Percentiles rank a stretch among this genome's conserved stretches.
phyloP scores from a whole-genome alignment of 2,329 filamentous ascomycete genomes.

The Ophiostoma novo-ulmi region DNA sequence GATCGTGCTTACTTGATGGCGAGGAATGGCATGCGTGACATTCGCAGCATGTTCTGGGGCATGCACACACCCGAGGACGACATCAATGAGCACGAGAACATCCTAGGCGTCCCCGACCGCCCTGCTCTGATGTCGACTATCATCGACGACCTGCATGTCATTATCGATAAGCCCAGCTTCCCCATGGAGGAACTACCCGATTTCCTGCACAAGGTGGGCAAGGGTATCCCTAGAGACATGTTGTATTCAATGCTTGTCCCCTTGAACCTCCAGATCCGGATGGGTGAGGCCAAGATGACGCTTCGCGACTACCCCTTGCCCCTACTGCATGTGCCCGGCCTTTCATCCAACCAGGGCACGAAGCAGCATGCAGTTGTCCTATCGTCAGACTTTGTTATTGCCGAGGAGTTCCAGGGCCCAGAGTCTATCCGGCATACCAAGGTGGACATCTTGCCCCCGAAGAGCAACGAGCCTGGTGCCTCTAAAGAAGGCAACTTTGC shows the following conservation, averaged over 20 bases:
- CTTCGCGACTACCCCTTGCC: constrained; percentile 92
- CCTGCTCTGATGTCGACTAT: constrained; percentile 76
- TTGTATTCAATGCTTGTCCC: constrained; percentile 85
- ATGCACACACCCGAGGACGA: constrained; percentile 76
- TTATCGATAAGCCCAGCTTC: constrained; percentile 90
- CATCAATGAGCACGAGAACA: constrained; percentile 73
- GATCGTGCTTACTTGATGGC: constrained; percentile 68
- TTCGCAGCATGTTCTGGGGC: constrained; percentile 76
- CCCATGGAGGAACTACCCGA: constrained; percentile 72
- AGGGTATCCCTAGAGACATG: constrained; percentile 90
- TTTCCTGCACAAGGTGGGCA: constrained; percentile 86
- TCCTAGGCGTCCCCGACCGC: constrained; percentile 78
- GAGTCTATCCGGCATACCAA: constrained; percentile 75
- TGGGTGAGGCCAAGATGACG: constrained; percentile 83
- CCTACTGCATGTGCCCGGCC: constrained; percentile 78
- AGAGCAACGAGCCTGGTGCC: constrained; percentile 50
- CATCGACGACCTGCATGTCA: constrained; percentile 78
- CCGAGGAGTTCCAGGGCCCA: constrained; percentile 79
- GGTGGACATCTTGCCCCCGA: constrained; percentile 77
- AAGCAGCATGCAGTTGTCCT: constrained; percentile 77
- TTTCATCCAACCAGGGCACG: constrained; percentile 59
- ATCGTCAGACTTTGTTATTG: constrained; percentile 88
- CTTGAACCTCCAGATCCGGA: constrained; percentile 80
- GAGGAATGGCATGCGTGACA: constrained; percentile 68
- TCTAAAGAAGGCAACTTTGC: constrained; percentile 63